Evolutionary conservation across 352 stramenopile species (phyloP).

Genomic region (Blastocystis sp.): DNA sequence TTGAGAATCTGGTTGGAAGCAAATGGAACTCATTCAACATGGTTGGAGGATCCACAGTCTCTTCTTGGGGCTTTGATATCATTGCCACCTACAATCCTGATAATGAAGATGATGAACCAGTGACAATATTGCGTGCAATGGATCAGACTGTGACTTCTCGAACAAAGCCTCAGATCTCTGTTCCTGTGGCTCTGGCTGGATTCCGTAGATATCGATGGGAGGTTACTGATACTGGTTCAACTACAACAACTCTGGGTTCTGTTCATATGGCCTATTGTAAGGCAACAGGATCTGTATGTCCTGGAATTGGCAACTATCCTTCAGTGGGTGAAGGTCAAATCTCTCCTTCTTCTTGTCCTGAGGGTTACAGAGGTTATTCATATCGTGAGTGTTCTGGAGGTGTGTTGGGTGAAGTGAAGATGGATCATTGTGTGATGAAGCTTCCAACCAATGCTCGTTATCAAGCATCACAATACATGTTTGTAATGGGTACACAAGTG

Average conservation of each 20-base stretch:
- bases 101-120: neutral
- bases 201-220: constrained; percentile 1
- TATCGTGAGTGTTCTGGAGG: constrained; percentile 3
- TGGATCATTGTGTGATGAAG: neutral
- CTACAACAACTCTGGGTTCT: neutral
- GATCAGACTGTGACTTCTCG: neutral
- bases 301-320: neutral
- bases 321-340: constrained; percentile 28
- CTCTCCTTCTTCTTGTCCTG: neutral
- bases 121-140: neutral
- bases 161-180: neutral
- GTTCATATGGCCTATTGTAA: constrained; percentile 14
- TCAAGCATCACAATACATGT: neutral
- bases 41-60: neutral
- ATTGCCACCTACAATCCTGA: neutral
- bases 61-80: neutral
- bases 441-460: neutral
- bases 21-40: constrained; percentile 12
- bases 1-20: constrained; percentile 15
- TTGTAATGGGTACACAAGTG: neutral
- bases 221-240: neutral
- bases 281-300: neutral
- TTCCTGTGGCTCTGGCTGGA: neutral
- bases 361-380: neutral
- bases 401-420: constrained; percentile 3